Base-by-base conservation (phyloP, 2,329 filamentous ascomycete genomes). In the Lachnellula occidentalis region DNA sequence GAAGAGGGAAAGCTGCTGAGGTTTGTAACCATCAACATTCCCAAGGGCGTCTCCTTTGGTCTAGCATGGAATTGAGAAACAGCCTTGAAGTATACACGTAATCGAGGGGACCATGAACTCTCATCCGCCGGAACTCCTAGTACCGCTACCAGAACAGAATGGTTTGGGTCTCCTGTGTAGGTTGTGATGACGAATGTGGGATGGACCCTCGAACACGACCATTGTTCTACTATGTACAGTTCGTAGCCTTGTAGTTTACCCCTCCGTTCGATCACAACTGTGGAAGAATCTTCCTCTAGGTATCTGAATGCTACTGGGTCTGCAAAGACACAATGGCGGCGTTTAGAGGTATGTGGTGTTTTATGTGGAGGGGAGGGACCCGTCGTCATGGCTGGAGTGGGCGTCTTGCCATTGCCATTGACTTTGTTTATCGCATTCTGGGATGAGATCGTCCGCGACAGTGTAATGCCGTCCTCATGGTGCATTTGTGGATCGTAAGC, bases 191-290 rank as follows among this genome's bases (percentile, higher is more conserved):
- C 82, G 60, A 95, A 88, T 15, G 92, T 96, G 1, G 92, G 92
- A 58, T 95, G 90, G 54, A 85, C 81, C 50, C 94, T 84, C 12
- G 92, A 96, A 71, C 92, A 96, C 5, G 90, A 90, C 94, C 94
- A 99, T 77, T 99, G 94, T 71, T 97, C 94, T 61, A 97, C 90
- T 15, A 97, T 74, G 71, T 97, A 97, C 58, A 92, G 78, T 70
- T 97, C 92, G 72, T 96, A 97, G 61, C 92, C 92, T 57, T 81
- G 75, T 5, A 99, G 78, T 48, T 80, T 76, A 48, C 80, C 78
- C 53, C 83, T 82, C 51, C 87, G 85, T 63, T 92, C 83, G 60
- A 96, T 77, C 7, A 96, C 83, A 3, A 77, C 78, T 4, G 90
- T 91, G 5, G 81, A 82, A 1, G 84, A 77, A 61, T 97, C 94